Base-by-base conservation (phyloP, 306 rosid species). In the Sesbania bispinosa region DNA sequence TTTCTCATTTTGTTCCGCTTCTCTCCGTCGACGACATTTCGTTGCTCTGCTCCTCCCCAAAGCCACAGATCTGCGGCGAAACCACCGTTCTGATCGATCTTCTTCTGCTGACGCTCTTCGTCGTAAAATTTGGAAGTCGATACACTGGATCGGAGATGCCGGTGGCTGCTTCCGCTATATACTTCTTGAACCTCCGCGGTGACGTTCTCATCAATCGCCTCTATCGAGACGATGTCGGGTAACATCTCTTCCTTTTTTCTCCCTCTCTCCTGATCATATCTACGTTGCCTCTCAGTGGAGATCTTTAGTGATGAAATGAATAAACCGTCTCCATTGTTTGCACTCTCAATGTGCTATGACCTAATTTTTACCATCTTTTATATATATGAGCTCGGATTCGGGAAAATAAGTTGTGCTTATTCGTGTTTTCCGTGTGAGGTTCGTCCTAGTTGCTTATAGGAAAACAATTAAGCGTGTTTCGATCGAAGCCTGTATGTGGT, bases 201-300 rank as follows among this genome's bases (percentile, higher is more conserved):
- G 98, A 94, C 74, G 96, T 94, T 68, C 97, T 94, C 84, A 94
- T 90, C 81, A 94, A 90, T 50, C 96, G 98, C 57, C 98, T 94
- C 73, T 90, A 94, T 52, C 97, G 98, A 3, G 97, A 94, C 78
- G 92, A 94, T 80, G 98, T 94, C 55, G 96, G 98, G 97, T 90
- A 87, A 51, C 21, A 33, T 45, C 16, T 65, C 54, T 35, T 10
- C 8, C 36, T n/a, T n/a, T n/a, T 32, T 0, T 10, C 23, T 27
- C 69, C 1, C 16, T 51, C 43, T 4, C 20, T 32, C 60, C n/a
- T n/a, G n/a, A n/a, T n/a, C n/a, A n/a, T n/a, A n/a, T n/a, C n/a
- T n/a, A n/a, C n/a, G n/a, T n/a, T n/a, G n/a, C n/a, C n/a, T n/a
- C n/a, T n/a, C n/a, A n/a, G n/a, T 52, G 19, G 26, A 52, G 30